Percentiles rank a stretch among this genome's conserved stretches.
phyloP scores from a whole-genome alignment of 345 rosid species.

The Dipteronia sinensis region DNA sequence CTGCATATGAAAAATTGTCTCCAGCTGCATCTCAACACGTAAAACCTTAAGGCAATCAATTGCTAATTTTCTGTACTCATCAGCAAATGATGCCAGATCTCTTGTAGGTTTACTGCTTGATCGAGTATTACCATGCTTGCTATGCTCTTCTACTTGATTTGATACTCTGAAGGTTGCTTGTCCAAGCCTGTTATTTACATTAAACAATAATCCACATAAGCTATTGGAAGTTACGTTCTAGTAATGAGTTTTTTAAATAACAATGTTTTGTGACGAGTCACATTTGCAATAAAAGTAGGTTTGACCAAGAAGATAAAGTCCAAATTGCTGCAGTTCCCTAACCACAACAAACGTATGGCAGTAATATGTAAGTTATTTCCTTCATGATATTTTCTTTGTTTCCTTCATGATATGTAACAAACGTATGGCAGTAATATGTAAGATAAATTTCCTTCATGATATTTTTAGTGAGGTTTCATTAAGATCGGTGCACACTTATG shows the following conservation, averaged over 20 bases:
- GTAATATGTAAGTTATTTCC: neutral
- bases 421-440: neutral
- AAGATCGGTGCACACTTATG: neutral
- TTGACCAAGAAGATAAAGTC: neutral
- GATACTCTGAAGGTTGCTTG: conserved; percentile 53
- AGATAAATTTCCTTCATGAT: too few relatives aligned
- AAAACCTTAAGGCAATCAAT: conserved; percentile 94
- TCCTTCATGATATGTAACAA: neutral
- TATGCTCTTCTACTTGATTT: conserved; percentile 53
- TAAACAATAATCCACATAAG: conserved; percentile 19
- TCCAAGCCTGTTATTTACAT: conserved; percentile 60
- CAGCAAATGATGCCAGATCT: conserved; percentile 79
- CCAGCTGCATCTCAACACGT: conserved; percentile 98
- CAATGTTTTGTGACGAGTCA: conserved; percentile 5
- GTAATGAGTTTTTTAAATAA: conserved; percentile 15
- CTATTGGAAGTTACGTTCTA: conserved; percentile 5
- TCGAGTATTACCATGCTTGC: conserved; percentile 43
- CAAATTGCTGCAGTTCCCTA: neutral
- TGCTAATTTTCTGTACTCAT: conserved; percentile 92
- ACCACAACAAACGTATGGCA: neutral
- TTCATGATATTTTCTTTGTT: too few relatives aligned
- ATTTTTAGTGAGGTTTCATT: neutral
- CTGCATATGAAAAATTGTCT: conserved; percentile 93
- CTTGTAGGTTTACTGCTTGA: conserved; percentile 41
- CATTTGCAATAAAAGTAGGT: conserved; percentile 15